Evolutionary conservation across 2,329 filamentous ascomycete species (phyloP).

Genomic region (Phialophora macrospora): DNA sequence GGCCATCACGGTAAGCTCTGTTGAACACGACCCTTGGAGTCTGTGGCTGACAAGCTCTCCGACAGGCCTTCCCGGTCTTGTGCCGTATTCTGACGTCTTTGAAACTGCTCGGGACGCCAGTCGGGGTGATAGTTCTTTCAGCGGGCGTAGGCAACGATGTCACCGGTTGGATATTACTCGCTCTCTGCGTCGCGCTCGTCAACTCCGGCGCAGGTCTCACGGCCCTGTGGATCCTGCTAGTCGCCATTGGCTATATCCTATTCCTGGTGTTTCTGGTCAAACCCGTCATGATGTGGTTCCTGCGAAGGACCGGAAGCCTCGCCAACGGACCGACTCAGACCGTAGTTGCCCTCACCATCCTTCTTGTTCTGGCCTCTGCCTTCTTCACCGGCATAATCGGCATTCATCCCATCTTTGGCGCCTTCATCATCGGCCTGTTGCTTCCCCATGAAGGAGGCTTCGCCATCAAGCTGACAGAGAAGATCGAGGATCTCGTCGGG

Average conservation of each 20-base stretch:
- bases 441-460: slow-evolving; percentile 70
- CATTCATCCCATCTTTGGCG: slow-evolving; percentile 92
- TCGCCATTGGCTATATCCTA: slow-evolving; percentile 73
- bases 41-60: slow-evolving; percentile 16
- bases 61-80: slow-evolving; percentile 77
- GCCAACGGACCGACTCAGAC: slow-evolving; percentile 87
- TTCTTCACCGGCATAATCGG: slow-evolving; percentile 93
- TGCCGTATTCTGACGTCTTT: slow-evolving; percentile 92
- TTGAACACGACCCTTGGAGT: neutral
- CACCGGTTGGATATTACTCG: slow-evolving; percentile 86
- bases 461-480: slow-evolving; percentile 85
- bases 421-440: slow-evolving; percentile 86
- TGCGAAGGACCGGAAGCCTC: slow-evolving; percentile 75
- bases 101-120: slow-evolving; percentile 79
- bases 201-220: slow-evolving; percentile 83
- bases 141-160: slow-evolving; percentile 94
- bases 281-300: slow-evolving; percentile 74
- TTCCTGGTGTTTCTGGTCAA: slow-evolving; percentile 75
- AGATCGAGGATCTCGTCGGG: slow-evolving; percentile 88
- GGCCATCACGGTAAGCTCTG: slow-evolving; percentile 73
- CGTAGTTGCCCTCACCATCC: slow-evolving; percentile 79
- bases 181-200: slow-evolving; percentile 89
- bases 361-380: slow-evolving; percentile 76
- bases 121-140: slow-evolving; percentile 85
- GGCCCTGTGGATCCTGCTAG: slow-evolving; percentile 82